These are phyloP conservation scores for Gracilaria caudata DNA, from an alignment of 23 red algal species.

Conservation along the genomic window DNA sequence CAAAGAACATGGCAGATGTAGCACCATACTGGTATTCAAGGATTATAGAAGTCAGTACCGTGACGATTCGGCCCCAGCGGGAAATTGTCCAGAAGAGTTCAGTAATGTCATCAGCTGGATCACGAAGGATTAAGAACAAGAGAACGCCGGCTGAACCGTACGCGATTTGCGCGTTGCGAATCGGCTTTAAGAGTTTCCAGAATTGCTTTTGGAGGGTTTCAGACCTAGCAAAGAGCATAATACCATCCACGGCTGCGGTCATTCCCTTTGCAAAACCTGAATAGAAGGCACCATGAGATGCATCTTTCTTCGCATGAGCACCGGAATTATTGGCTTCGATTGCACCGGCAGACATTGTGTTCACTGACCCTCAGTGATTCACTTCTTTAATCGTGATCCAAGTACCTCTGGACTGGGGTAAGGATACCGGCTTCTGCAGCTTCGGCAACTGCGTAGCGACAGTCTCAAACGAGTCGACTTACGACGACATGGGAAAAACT, in stretches of 20 bases:
- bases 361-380: background rate
- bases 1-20: conserved; percentile 50
- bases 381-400: background rate
- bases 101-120: conserved; percentile 46
- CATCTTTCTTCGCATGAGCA: conserved; percentile 52
- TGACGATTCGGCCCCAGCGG: conserved; percentile 74
- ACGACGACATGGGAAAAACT: too few relatives aligned
- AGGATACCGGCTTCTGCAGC: too few relatives aligned
- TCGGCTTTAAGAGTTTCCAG: conserved; percentile 50
- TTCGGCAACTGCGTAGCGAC: too few relatives aligned
- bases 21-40: conserved; percentile 49
- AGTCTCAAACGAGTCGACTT: too few relatives aligned
- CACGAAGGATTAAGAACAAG: conserved; percentile 64
- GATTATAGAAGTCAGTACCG: conserved; percentile 31
- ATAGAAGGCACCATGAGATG: conserved; percentile 81
- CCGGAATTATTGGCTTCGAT: background rate
- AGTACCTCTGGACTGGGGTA: background rate
- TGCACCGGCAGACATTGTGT: background rate
- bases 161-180: conserved; percentile 55
- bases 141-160: conserved; percentile 55
- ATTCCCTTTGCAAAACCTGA: conserved; percentile 67
- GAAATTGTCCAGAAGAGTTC: conserved; percentile 71
- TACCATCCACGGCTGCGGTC: conserved; percentile 52
- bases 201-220: conserved; percentile 43
- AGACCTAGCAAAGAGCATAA: conserved; percentile 38